These are phyloP conservation scores for Ploettnerulaceae sp. DNA, from an alignment of 2,329 filamentous ascomycete species.

Conservation along the genomic window DNA sequence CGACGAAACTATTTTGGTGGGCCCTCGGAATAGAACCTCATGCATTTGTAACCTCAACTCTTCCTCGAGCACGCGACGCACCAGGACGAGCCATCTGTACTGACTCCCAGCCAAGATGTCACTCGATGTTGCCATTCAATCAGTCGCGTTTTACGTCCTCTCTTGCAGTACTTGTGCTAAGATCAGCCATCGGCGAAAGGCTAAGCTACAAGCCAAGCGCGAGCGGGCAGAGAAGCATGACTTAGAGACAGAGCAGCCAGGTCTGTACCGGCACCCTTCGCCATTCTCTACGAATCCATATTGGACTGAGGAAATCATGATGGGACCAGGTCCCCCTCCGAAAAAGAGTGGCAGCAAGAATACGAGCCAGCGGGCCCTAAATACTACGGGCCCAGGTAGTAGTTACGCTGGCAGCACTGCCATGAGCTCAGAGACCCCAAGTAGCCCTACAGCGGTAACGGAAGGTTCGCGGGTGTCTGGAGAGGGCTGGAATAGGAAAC, in stretches of 20 bases:
- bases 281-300: slow-evolving; percentile 84
- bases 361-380: slow-evolving; percentile 55
- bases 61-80: slow-evolving; percentile 14
- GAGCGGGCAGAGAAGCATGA: slow-evolving; percentile 61
- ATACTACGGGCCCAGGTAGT: slow-evolving; percentile 53
- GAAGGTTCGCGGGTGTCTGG: slow-evolving; percentile 41
- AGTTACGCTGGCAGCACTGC: slow-evolving; percentile 38
- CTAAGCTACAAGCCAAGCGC: slow-evolving; percentile 64
- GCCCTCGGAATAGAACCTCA: slow-evolving; percentile 14
- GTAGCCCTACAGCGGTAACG: slow-evolving; percentile 43
- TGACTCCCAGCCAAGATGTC: slow-evolving; percentile 38
- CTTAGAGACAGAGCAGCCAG: slow-evolving; percentile 64
- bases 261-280: slow-evolving; percentile 70
- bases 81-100: background rate
- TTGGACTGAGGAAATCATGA: slow-evolving; percentile 80
- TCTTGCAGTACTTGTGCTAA: slow-evolving; percentile 76
- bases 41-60: slow-evolving; percentile 22
- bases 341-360: slow-evolving; percentile 52
- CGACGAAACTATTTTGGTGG: background rate
- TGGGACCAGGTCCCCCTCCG: slow-evolving; percentile 71
- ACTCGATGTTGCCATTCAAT: slow-evolving; percentile 61
- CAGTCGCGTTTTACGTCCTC: slow-evolving; percentile 71
- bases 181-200: slow-evolving; percentile 62
- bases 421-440: slow-evolving; percentile 35
- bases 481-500: slow-evolving; percentile 69